Evolutionary conservation across 140 eudicot species (phyloP), one percentile per base, ranked within the genome.

Genomic region (Anethum foeniculum): DNA sequence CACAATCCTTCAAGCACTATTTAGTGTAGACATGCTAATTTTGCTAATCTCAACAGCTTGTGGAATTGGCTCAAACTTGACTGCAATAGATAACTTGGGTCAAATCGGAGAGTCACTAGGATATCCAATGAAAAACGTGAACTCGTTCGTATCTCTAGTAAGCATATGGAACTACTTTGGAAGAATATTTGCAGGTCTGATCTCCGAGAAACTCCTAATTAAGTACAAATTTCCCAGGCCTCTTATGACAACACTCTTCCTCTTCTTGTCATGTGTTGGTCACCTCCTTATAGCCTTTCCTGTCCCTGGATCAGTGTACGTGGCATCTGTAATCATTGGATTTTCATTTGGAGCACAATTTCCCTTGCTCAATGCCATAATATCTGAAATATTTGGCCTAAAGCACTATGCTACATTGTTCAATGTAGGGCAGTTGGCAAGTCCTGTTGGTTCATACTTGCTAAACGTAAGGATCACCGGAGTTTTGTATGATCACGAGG

Each of bases 141-240:
- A 85, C 34, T 52, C 96, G 13, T 90, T 90, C 5, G 89, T 88
- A 5, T 90, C 91, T 1, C 84, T 90, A 3, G 64, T 87, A 47
- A 90, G 93, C 58, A 86, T 90, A 76, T 90, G 93, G 93, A 90
- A 90, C 44, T 90, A 85, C 86, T 90, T 87, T 34, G 91, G 91
- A 15, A 80, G 93, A 79, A 88, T 90, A 36, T 87, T 90, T 43
- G 69, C 90, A 10, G 93, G 91, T 62, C 86, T 90, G 16, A 88
- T 90, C 10, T 90, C 91, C 0, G 91, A 90, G 60, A 79, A 82
- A 46, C 39, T 86, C 49, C 76, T 90, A 9, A 71, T 38, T 6
- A 87, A 62, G 36, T 84, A 82, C 75, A 87, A 86, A 64, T 83
- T 86, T 30, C 91, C 91, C 0, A 41, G 93, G 39, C 87, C 93